A percentile compares a stretch with the other conserved stretches of the same genome.
Conservation (phyloP, 306 rosid species). For the Dryas octopetala region DNA sequence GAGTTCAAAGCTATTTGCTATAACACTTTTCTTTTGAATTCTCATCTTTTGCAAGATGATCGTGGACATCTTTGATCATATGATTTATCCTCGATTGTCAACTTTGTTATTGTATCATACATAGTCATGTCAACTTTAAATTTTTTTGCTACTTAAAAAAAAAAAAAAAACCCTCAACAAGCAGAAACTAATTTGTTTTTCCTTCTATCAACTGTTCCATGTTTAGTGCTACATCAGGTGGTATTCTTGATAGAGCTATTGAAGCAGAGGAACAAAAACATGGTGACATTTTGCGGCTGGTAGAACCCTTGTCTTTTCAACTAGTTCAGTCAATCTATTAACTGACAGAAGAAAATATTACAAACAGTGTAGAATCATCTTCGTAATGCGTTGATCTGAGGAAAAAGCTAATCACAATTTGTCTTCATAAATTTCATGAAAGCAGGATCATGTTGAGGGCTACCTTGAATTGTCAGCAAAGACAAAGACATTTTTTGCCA, state of each 20-base stretch:
- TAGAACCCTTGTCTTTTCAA: constrained; percentile 23
- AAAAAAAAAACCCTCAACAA: background rate
- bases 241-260: constrained; percentile 59
- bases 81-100: background rate
- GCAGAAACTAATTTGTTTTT: background rate
- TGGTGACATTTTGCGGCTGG: constrained; percentile 61
- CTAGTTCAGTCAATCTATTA: constrained; percentile 4
- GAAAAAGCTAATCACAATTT: constrained; percentile 7
- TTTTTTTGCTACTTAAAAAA: background rate
- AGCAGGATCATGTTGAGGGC: constrained; percentile 61
- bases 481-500: constrained; percentile 51
- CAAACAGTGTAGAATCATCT: background rate
- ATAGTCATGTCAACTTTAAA: background rate
- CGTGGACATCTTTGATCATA: background rate
- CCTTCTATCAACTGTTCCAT: background rate
- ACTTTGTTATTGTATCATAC: background rate
- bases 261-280: constrained; percentile 57
- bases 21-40: background rate
- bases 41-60: no score
- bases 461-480: constrained; percentile 64
- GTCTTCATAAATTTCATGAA: constrained; percentile 6
- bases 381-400: background rate
- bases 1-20: constrained; percentile 15
- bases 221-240: constrained; percentile 59
- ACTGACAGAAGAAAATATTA: background rate